Conservation (phyloP, 208 protist species). For the Spongospora subterranea region DNA sequence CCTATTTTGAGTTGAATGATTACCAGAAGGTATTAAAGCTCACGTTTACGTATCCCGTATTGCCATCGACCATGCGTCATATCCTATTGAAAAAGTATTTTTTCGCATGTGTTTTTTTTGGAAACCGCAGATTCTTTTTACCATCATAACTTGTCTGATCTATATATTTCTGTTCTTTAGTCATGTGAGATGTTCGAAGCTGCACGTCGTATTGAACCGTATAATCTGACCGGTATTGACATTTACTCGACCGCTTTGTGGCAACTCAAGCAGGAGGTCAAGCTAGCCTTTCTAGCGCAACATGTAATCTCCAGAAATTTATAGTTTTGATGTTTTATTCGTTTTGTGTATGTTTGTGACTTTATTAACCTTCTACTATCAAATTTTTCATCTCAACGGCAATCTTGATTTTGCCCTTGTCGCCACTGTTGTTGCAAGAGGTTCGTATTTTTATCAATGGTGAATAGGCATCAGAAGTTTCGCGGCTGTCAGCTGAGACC, state of each 20-base stretch:
- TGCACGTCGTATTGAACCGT: slow-evolving; percentile 68
- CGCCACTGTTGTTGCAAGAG: too few species aligned
- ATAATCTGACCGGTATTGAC: slow-evolving; percentile 72
- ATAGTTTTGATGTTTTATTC: background rate
- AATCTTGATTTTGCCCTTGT: too few species aligned
- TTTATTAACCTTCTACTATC: background rate
- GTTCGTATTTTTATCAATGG: too few species aligned
- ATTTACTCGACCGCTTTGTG: slow-evolving; percentile 92
- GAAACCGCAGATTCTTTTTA: background rate
- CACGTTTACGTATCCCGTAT: background rate
- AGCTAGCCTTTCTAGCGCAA: slow-evolving; percentile 85
- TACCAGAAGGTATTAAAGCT: slow-evolving; percentile 63
- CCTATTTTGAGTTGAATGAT: slow-evolving; percentile 74
- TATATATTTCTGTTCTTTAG: background rate
- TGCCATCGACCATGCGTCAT: background rate
- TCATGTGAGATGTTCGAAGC: slow-evolving; percentile 77
- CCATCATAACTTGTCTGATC: background rate
- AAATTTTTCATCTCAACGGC: too few species aligned
- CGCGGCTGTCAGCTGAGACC: slow-evolving; percentile 76
- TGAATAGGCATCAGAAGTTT: slow-evolving; percentile 56
- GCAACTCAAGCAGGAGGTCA: slow-evolving; percentile 85
- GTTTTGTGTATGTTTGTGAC: background rate
- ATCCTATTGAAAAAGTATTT: background rate
- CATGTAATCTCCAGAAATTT: slow-evolving; percentile 67
- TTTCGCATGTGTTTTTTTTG: background rate